phyloP scores from a whole-genome alignment of 768 basidiomycete species.

The Cystofilobasidium macerans region DNA sequence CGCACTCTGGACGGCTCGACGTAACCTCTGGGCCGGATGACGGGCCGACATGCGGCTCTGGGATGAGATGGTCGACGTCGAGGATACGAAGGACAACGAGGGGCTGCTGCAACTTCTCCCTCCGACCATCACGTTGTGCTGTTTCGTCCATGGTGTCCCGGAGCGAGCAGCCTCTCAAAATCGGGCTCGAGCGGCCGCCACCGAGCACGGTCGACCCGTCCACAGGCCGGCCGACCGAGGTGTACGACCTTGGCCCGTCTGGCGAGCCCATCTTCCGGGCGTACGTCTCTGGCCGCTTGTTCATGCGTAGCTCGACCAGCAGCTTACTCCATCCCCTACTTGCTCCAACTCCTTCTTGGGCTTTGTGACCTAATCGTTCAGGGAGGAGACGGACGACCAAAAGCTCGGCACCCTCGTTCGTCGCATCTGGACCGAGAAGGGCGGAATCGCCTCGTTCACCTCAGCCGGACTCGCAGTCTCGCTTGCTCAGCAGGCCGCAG shows the following conservation, averaged over 20 bases:
- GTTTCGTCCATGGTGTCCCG: too few species aligned
- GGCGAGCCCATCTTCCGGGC: neutral
- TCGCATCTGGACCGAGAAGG: conserved; percentile 15
- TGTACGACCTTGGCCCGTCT: neutral
- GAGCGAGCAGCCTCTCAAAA: too few species aligned
- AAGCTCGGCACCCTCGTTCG: conserved; percentile 12
- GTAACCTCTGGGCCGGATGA: neutral
- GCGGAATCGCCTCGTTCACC: conserved; percentile 4
- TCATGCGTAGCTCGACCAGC: too few species aligned
- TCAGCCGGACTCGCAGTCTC: neutral
- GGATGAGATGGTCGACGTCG: too few species aligned
- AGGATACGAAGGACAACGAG: too few species aligned
- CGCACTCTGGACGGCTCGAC: neutral
- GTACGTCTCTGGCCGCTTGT: neutral
- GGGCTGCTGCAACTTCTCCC: too few species aligned
- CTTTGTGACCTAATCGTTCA: too few species aligned
- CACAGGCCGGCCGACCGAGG: neutral
- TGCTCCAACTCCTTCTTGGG: neutral
- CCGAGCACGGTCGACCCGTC: too few species aligned
- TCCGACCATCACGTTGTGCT: too few species aligned
- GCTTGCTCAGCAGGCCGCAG: neutral
- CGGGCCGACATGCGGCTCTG: too few species aligned
- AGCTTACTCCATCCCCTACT: neutral
- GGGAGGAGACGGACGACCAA: neutral
- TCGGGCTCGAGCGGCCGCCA: too few species aligned